Base-by-base conservation (phyloP, 805 yeast genomes). In the Metschnikowia lachancei region DNA sequence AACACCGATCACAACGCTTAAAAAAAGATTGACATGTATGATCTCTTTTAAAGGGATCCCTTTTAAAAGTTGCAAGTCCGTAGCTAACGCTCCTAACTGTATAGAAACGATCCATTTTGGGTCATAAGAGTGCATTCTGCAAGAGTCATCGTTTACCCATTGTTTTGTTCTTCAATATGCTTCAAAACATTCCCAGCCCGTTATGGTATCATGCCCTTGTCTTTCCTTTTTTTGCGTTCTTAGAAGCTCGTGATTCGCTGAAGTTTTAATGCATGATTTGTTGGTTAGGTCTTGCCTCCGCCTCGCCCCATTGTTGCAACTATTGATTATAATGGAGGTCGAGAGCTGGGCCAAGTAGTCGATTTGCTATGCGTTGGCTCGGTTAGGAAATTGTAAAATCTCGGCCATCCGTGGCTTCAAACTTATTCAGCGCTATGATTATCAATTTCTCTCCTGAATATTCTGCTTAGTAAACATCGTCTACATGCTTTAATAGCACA, bases 291-390 rank as follows among this genome's bases (percentile, higher is more conserved):
- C 19, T 35, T 36, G 47, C 39, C 47, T 45, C 40, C 43, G 40
- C 47, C 43, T 18, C 43, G 19, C 26, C 19, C 44, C 44, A 45
- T 45, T 45, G 48, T 45, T 45, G 48, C 39, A 40, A 11, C 33
- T 22, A 12, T 45, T 24, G 41, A 30, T 29, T 20, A 45, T 31
- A 40, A 36, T 36, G 36, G 13, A 17, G 44, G 20, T 45, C 48
- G 40, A 39, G 43, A 45, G 41, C 48, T 14, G 20, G 43, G 44
- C 34, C 43, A 44, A 43, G 39, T 36, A 12, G 36, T 39, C 16
- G 48, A 45, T 45, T 45, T 45, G 48, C 48, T 45, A 34, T 45
- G 48, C 48, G 30, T 45, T 29, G 18, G 36, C 48, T 45, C 48
- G 48, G 40, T 45, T 45, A 45, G 48, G 48, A 43, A 45, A 45